Percentiles rank a stretch among this genome's conserved stretches.
Conservation (phyloP, 73 alveolate genomes). For the Paramecium caudatum region DNA sequence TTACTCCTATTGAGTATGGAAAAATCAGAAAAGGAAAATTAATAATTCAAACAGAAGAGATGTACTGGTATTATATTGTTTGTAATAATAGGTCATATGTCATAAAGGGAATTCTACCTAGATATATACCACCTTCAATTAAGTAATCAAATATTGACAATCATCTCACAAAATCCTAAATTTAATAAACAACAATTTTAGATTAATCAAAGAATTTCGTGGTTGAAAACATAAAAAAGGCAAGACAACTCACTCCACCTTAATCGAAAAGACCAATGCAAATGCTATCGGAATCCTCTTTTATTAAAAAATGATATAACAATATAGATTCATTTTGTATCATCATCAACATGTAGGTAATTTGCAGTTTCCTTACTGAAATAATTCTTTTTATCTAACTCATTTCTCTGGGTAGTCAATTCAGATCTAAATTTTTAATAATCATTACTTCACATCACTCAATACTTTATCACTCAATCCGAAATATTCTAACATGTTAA, state of each 20-base stretch:
- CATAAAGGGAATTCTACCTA: conserved; percentile 71
- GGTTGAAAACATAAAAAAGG: conserved; percentile 32
- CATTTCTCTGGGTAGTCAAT: conserved; percentile 14
- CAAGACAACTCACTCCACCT: conserved; percentile 40
- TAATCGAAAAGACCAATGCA: neutral
- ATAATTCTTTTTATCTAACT: conserved; percentile 61
- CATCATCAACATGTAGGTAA: neutral
- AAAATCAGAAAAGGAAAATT: conserved; percentile 96
- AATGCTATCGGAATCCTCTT: neutral
- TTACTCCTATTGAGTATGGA: conserved; percentile 98
- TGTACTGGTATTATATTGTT: conserved; percentile 88
- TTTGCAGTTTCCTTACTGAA: conserved; percentile 63
- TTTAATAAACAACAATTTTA: neutral
- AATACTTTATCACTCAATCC: conserved; percentile 46
- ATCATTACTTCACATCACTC: neutral
- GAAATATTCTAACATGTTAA: conserved; percentile 37
- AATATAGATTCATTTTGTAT: conserved; percentile 10
- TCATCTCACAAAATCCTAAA: neutral
- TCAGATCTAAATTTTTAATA: neutral
- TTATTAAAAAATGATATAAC: conserved; percentile 18
- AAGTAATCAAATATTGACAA: conserved; percentile 64
- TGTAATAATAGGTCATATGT: conserved; percentile 59
- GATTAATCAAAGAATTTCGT: conserved; percentile 7
- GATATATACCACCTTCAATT: conserved; percentile 69
- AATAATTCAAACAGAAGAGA: conserved; percentile 97